These are phyloP conservation scores for Trichoderma semiorbis DNA, from an alignment of 2,329 filamentous ascomycete genomes.

Conservation along the genomic window DNA sequence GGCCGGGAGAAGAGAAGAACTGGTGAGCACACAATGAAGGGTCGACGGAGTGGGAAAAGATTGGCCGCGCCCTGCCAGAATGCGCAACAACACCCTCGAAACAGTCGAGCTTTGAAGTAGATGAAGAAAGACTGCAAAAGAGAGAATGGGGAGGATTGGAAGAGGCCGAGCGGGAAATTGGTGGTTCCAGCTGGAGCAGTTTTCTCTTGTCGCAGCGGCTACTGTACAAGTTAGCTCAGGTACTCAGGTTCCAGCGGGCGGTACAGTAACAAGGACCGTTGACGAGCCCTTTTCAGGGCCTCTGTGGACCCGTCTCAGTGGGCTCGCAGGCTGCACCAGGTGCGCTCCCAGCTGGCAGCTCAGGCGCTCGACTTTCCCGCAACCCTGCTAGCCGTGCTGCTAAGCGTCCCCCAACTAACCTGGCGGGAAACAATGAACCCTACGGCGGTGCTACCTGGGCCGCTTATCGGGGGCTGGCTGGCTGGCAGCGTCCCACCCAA, in stretches of 20 bases:
- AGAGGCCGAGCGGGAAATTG: conserved; percentile 21
- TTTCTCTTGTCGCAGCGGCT: conserved; percentile 10
- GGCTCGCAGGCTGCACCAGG: neutral
- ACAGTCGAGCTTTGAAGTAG: conserved; percentile 20
- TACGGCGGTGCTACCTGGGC: neutral
- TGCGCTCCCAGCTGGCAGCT: neutral
- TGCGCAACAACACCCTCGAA: conserved; percentile 23
- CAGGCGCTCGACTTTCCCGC: neutral
- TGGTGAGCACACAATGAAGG: conserved; percentile 23
- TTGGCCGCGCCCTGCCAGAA: conserved; percentile 21
- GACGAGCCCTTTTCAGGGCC: neutral
- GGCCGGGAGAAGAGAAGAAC: conserved; percentile 13
- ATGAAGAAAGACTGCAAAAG: conserved; percentile 17
- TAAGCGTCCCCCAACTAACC: neutral
- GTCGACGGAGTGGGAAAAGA: conserved; percentile 12
- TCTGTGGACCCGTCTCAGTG: conserved; percentile 1
- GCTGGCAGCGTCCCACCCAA: neutral
- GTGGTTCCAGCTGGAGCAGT: conserved; percentile 19
- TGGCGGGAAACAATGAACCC: neutral
- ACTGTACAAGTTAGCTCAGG: conserved; percentile 14
- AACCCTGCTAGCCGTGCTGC: neutral
- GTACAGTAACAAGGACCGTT: neutral
- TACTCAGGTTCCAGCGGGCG: neutral
- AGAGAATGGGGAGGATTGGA: conserved; percentile 20
- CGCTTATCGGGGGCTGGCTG: conserved; percentile 1